Conservation (phyloP, 352 stramenopile species). For the Pythium diclinum region DNA sequence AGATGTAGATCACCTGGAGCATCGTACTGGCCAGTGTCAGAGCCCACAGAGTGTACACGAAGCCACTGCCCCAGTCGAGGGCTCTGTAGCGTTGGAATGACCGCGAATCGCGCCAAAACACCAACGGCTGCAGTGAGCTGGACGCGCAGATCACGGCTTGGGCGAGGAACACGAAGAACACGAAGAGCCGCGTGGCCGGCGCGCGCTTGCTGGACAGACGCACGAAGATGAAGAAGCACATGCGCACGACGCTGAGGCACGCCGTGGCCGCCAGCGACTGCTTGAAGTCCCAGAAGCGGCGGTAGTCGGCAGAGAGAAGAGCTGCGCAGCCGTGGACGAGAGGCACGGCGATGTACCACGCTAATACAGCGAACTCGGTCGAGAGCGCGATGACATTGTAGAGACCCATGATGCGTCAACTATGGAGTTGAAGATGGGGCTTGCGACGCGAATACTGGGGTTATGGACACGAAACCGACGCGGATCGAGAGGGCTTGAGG, state of each 20-base stretch:
- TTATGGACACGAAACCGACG: not conserved
- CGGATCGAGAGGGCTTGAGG: conserved; percentile 9
- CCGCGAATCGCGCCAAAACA: conserved; percentile 52
- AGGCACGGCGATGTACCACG: conserved; percentile 53
- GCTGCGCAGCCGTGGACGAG: conserved; percentile 27
- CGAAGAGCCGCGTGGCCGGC: conserved; percentile 70
- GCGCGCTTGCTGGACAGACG: conserved; percentile 64
- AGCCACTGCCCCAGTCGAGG: conserved; percentile 46
- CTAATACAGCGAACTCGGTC: conserved; percentile 50
- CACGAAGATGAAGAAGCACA: conserved; percentile 68
- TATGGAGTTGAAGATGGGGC: not conserved
- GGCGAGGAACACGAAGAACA: conserved; percentile 72
- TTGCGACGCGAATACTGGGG: not conserved
- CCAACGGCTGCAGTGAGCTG: conserved; percentile 56
- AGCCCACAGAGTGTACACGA: conserved; percentile 50
- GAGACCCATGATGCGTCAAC: conserved; percentile 49
- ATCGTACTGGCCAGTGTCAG: conserved; percentile 48
- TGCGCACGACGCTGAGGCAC: conserved; percentile 45
- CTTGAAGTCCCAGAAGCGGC: conserved; percentile 39
- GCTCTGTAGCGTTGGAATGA: conserved; percentile 48
- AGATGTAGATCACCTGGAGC: conserved; percentile 70
- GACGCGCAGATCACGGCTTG: conserved; percentile 44
- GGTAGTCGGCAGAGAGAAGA: conserved; percentile 42
- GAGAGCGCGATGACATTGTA: conserved; percentile 63
- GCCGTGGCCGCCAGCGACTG: conserved; percentile 67